Conservation (phyloP, 1,284 basidiomycete species). For the Moesziomyces parantarcticus region DNA sequence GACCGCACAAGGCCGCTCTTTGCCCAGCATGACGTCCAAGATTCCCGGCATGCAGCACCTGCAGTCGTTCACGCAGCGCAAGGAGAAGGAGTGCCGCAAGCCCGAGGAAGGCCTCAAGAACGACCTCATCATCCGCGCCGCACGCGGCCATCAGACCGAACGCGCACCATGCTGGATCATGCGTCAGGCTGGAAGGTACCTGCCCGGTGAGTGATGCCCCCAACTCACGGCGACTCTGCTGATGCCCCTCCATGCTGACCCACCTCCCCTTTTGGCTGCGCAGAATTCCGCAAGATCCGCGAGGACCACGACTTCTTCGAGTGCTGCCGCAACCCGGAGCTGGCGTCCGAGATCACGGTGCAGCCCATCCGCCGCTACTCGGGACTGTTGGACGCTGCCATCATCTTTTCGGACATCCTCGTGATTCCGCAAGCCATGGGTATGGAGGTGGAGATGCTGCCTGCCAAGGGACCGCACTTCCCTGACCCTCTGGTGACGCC, state of each 20-base stretch:
- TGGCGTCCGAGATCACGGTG: slow-evolving; percentile 66
- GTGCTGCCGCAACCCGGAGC: slow-evolving; percentile 64
- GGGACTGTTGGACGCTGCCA: slow-evolving; percentile 65
- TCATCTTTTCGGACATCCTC: slow-evolving; percentile 67
- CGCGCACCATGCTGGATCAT: slow-evolving; percentile 98
- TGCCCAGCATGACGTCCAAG: slow-evolving; percentile 43
- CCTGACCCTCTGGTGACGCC: slow-evolving; percentile 62
- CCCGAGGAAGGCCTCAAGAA: slow-evolving; percentile 75
- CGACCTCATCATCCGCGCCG: slow-evolving; percentile 88
- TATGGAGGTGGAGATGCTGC: slow-evolving; percentile 66
- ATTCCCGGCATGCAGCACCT: slow-evolving; percentile 57
- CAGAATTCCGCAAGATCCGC: slow-evolving; percentile 65
- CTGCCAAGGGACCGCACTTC: slow-evolving; percentile 65
- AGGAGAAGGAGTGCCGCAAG: slow-evolving; percentile 49
- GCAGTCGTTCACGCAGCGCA: slow-evolving; percentile 55
- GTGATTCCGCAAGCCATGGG: slow-evolving; percentile 68
- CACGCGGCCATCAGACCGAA: slow-evolving; percentile 85
- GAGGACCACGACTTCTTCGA: slow-evolving; percentile 67
- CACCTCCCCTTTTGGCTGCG: no score
- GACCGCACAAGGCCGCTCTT: not conserved
- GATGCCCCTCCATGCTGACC: not conserved
- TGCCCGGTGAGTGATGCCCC: slow-evolving; percentile 78
- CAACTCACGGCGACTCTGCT: not conserved
- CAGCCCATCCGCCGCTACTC: slow-evolving; percentile 66
- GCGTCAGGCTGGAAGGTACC: slow-evolving; percentile 95